These are phyloP conservation scores for Stevia rebaudiana DNA, from an alignment of 140 eudicot genomes.

Conservation along the genomic window DNA sequence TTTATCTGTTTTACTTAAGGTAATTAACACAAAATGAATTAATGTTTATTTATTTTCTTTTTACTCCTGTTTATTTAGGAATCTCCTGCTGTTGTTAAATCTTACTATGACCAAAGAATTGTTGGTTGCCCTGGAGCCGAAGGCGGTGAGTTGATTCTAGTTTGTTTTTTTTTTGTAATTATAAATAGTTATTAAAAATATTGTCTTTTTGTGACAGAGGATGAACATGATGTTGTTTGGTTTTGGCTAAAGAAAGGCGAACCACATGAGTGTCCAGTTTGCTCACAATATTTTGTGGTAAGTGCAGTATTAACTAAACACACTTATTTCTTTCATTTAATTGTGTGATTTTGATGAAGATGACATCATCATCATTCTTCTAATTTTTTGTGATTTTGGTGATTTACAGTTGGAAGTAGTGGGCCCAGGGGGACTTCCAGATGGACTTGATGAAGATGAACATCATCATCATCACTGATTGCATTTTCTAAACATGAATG, in stretches of 20 bases:
- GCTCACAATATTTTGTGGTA: constrained; percentile 82
- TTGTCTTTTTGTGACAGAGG: constrained; percentile 42
- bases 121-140: constrained; percentile 99
- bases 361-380: background rate
- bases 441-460: constrained; percentile 66
- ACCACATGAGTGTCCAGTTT: constrained; percentile 94
- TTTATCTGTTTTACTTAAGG: background rate
- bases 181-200: background rate
- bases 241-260: constrained; percentile 97
- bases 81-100: constrained; percentile 80
- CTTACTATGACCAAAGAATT: constrained; percentile 84
- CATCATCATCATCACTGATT: constrained; percentile 48
- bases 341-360: background rate
- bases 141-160: constrained; percentile 59
- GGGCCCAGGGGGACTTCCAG: constrained; percentile 95
- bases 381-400: background rate
- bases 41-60: background rate
- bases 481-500: constrained; percentile 20
- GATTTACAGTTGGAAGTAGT: constrained; percentile 83
- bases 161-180: background rate
- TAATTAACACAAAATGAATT: background rate
- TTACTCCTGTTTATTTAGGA: constrained; percentile 59
- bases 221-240: constrained; percentile 99
- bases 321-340: background rate
- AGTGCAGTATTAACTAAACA: constrained; percentile 22